These are phyloP conservation scores for Pyrenophora seminiperda DNA, from an alignment of 2,329 filamentous ascomycete species.

Conservation along the genomic window DNA sequence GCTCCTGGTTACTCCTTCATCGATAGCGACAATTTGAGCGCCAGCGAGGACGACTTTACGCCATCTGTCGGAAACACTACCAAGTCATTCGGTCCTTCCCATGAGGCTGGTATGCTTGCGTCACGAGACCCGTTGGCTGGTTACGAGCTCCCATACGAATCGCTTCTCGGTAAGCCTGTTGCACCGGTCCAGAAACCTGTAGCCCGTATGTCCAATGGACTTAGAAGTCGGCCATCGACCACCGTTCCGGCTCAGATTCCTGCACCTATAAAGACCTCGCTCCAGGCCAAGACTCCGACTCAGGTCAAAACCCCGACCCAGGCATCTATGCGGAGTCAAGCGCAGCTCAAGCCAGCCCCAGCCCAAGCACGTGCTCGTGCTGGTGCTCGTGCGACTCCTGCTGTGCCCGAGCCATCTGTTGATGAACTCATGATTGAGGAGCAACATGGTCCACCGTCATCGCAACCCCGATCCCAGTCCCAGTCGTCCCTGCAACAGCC, in stretches of 20 bases:
- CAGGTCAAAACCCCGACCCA: neutral
- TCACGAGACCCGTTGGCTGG: constrained; percentile 7
- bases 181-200: neutral
- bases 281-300: constrained; percentile 3
- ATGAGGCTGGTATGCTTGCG: constrained; percentile 42
- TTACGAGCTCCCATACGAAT: constrained; percentile 6
- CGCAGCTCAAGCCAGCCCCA: neutral
- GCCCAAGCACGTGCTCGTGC: neutral
- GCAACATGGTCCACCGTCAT: constrained; percentile 21
- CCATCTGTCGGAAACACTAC: constrained; percentile 34
- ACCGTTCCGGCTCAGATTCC: constrained; percentile 2
- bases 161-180: constrained; percentile 7
- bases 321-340: neutral
- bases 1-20: constrained; percentile 24
- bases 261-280: neutral
- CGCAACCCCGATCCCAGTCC: constrained; percentile 1
- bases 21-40: constrained; percentile 25
- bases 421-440: constrained; percentile 25
- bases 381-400: constrained; percentile 1
- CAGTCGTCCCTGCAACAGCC: neutral
- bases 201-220: constrained; percentile 6
- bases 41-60: constrained; percentile 29
- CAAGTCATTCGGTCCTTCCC: constrained; percentile 42
- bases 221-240: constrained; percentile 1
- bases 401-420: constrained; percentile 16